Conservation (phyloP, 1,284 basidiomycete species). For the Sanghuangporus weigelae region DNA sequence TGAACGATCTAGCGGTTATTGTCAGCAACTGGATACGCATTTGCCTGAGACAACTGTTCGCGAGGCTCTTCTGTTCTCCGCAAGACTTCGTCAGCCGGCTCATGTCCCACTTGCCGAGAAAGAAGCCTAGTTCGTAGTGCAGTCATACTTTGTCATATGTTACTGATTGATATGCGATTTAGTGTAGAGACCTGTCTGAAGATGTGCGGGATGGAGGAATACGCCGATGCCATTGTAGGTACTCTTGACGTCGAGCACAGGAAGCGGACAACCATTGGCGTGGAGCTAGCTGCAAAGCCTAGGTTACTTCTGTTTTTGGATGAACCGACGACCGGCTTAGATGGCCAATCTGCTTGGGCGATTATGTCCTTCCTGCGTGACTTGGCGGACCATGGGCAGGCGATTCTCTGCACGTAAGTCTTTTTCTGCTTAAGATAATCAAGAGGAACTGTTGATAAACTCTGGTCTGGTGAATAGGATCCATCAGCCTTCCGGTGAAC, state of each 20-base stretch:
- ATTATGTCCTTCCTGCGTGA: conserved; percentile 74
- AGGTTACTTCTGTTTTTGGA: conserved; percentile 78
- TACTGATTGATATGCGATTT: neutral
- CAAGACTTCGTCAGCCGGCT: conserved; percentile 73
- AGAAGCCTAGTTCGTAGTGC: conserved; percentile 53
- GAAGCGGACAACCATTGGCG: conserved; percentile 79
- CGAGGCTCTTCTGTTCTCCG: conserved; percentile 82
- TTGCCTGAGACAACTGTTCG: conserved; percentile 69
- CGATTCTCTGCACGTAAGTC: conserved; percentile 32
- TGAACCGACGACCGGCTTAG: conserved; percentile 80
- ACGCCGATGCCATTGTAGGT: conserved; percentile 74
- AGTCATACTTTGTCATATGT: neutral
- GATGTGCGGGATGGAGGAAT: conserved; percentile 71
- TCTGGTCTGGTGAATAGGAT: conserved; percentile 23
- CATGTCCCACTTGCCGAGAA: conserved; percentile 68
- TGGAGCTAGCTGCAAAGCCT: conserved; percentile 78
- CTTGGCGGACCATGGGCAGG: conserved; percentile 46
- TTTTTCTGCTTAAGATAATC: neutral
- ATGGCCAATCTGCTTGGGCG: conserved; percentile 86
- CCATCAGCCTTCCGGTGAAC: conserved; percentile 60
- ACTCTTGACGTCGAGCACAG: conserved; percentile 71
- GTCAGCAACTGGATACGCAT: conserved; percentile 80
- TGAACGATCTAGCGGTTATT: conserved; percentile 50
- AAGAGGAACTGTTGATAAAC: neutral
- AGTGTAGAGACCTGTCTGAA: conserved; percentile 75